Percentiles rank a stretch among this genome's conserved stretches.
Conservation (phyloP, 352 stramenopile species). For the Globisporangium carolinianum region DNA sequence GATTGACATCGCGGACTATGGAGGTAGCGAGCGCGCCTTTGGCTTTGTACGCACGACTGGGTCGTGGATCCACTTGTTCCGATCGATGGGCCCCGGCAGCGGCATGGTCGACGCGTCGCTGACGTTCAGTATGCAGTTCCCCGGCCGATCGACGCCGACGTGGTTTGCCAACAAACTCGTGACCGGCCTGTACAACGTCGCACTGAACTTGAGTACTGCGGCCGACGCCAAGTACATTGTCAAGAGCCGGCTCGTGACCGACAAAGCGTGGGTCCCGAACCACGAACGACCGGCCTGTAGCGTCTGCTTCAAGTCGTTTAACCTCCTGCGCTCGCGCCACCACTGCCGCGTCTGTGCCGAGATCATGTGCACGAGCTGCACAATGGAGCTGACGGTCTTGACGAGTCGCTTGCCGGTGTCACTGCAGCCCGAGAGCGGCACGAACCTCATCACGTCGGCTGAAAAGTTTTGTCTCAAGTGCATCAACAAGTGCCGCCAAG, state of each 20-base stretch:
- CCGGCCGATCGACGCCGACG: constrained; percentile 30
- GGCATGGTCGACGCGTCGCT: constrained; percentile 33
- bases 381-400: constrained; percentile 51
- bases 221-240: constrained; percentile 65
- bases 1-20: constrained; percentile 38
- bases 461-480: constrained; percentile 83
- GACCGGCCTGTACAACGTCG: constrained; percentile 28
- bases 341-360: constrained; percentile 79
- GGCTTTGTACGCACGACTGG: constrained; percentile 50
- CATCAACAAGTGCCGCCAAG: constrained; percentile 59
- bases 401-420: constrained; percentile 42
- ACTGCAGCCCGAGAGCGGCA: constrained; percentile 49
- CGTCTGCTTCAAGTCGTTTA: constrained; percentile 77
- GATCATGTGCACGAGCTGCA: constrained; percentile 74
- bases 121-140: constrained; percentile 17
- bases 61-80: constrained; percentile 52
- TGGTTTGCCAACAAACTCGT: constrained; percentile 69
- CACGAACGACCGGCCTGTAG: constrained; percentile 57
- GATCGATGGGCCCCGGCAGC: constrained; percentile 38
- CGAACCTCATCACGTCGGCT: constrained; percentile 45
- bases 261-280: constrained; percentile 67
- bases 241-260: constrained; percentile 43
- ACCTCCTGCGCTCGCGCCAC: constrained; percentile 61
- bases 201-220: constrained; percentile 30
- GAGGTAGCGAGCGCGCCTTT: constrained; percentile 45